phyloP scores from a whole-genome alignment of 192 early-diverging fungal genomes.

The Coemansia erecta region DNA sequence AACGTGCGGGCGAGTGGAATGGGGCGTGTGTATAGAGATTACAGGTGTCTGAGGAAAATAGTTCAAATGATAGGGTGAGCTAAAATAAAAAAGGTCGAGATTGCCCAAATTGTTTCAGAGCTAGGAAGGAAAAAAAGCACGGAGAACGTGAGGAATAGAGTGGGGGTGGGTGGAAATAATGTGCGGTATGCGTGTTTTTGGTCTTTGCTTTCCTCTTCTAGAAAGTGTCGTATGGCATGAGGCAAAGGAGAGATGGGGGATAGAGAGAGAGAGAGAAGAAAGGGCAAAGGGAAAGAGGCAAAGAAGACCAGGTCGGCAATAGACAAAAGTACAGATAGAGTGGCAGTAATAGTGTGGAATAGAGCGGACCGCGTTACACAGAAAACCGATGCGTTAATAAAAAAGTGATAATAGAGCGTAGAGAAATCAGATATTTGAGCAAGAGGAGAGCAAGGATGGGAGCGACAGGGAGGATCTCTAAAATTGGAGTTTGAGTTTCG shows the following conservation, averaged over 20 bases:
- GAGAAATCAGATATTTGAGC: too few relatives aligned
- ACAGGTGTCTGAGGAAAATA: background rate
- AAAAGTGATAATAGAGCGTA: too few relatives aligned
- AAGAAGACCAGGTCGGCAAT: background rate
- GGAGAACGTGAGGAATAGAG: background rate
- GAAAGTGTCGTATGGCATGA: too few relatives aligned
- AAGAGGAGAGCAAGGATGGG: background rate
- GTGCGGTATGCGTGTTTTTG: conserved; percentile 1
- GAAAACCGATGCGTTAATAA: background rate
- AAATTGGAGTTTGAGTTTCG: background rate
- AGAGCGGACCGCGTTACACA: background rate
- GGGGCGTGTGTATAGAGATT: conserved; percentile 2
- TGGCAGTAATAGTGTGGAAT: background rate
- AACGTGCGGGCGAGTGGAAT: background rate
- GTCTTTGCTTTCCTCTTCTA: too few relatives aligned
- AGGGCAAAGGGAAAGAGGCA: background rate
- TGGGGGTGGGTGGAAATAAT: background rate
- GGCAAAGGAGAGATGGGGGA: conserved; percentile 3
- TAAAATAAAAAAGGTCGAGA: conserved; percentile 6
- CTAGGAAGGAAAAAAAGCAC: background rate
- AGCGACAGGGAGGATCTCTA: background rate
- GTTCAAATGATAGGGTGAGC: background rate
- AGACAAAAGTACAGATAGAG: background rate
- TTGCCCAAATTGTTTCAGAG: conserved; percentile 3
- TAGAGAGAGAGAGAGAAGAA: conserved; percentile 5